Evolutionary conservation across 2,329 filamentous ascomycete genomes (phyloP), one percentile per base, ranked within the genome.

Genomic region (Ceratocystis cubensis): DNA sequence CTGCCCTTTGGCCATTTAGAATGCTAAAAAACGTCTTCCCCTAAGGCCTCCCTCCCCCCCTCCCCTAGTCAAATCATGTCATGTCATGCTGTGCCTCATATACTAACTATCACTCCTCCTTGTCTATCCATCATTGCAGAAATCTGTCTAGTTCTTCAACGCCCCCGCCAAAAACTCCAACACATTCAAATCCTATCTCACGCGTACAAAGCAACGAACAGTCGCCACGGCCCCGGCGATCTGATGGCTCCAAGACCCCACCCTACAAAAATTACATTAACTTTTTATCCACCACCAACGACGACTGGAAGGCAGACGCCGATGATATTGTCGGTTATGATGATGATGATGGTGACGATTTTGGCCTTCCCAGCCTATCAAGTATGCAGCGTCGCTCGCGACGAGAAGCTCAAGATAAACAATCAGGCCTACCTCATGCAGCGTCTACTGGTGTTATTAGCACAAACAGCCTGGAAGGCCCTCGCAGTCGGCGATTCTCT

Each of bases 291-390:
- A 87, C 88, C 70, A 89, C 88, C 44, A 88, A 91, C 71, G 86
- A 91, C 73, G 88, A 91, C 74, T 96, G 91, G 90, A 85, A 85
- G 69, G 81, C 85, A 20, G 86, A 89, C 69, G 86, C 89, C 66
- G 88, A 88, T 66, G 89, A 91, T 70, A 86, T 91, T 71, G 84
- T 89, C 74, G 85, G 84, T 10, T 90, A 94, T 72, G 89, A 89
- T 67, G 81, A 87, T 72, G 90, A 96, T 71, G 89, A 91, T 71
- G 92, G 95, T 69, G 93, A 97, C 75, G 93, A 97, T 74, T 97
- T 97, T 76, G 93, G 93, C 1, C 80, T 97, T 30, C 93, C 93
- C 1, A 96, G 91, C 73, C 84, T 97, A 73, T 89, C 91, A 4
- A 96, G 88, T 73, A 94, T 94, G 88, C 88, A 92, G 72, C 84